These are phyloP conservation scores for Arthromyces matolae DNA, from an alignment of 768 basidiomycete genomes.

Conservation along the genomic window DNA sequence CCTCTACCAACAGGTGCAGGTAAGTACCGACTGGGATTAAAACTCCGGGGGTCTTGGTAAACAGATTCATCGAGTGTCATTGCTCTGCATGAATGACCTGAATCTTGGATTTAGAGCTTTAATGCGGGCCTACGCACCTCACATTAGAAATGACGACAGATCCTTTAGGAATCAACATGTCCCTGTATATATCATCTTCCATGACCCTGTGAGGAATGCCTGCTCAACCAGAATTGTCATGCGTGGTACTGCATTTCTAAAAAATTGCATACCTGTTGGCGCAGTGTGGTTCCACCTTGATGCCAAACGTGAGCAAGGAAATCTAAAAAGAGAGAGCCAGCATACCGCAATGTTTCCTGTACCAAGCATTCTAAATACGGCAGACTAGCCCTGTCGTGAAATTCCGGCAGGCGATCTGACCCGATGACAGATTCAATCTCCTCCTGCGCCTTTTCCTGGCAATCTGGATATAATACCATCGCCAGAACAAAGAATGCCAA, in stretches of 20 bases:
- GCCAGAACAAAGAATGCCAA: slow-evolving; percentile 24
- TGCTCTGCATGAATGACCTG: slow-evolving; percentile 1
- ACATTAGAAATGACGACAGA: slow-evolving; percentile 14
- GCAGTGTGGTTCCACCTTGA: slow-evolving; percentile 10
- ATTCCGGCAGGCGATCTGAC: slow-evolving; percentile 21
- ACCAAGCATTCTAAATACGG: slow-evolving; percentile 21
- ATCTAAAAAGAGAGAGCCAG: neutral
- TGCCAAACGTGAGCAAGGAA: neutral
- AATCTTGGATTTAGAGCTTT: neutral
- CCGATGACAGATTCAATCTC: slow-evolving; percentile 27
- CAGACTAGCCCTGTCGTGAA: slow-evolving; percentile 19
- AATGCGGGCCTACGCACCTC: slow-evolving; percentile 4
- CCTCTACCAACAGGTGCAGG: slow-evolving; percentile 11
- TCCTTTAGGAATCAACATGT: slow-evolving; percentile 15
- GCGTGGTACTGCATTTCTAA: neutral
- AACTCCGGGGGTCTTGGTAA: slow-evolving; percentile 11
- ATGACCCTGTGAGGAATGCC: slow-evolving; percentile 16
- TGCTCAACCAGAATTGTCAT: neutral
- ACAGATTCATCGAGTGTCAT: slow-evolving; percentile 14
- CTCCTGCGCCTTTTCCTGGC: slow-evolving; percentile 24
- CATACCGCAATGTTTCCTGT: slow-evolving; percentile 16
- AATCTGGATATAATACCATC: slow-evolving; percentile 25
- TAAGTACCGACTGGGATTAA: slow-evolving; percentile 15
- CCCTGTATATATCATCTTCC: slow-evolving; percentile 17
- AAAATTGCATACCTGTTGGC: slow-evolving; percentile 6